Conservation (phyloP, 805 yeast genomes). For the Lachancea kluyveri region DNA sequence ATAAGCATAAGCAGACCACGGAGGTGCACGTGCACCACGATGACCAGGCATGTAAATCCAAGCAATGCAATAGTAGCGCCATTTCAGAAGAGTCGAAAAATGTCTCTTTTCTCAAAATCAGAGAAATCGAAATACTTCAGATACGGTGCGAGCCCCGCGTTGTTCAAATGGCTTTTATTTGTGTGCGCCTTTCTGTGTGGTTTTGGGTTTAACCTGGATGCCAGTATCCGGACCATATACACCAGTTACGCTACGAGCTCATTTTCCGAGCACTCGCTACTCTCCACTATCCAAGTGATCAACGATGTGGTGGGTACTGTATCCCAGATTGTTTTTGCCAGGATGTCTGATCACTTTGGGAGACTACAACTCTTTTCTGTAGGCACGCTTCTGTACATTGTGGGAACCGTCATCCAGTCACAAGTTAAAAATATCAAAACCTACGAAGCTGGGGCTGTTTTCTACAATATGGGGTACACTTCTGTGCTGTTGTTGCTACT, state of each 20-base stretch:
- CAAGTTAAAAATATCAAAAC: slow-evolving; percentile 51
- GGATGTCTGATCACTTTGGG: slow-evolving; percentile 63
- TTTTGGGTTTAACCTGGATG: too few species aligned
- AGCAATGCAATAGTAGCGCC: too few species aligned
- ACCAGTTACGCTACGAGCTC: slow-evolving; percentile 50
- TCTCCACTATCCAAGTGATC: slow-evolving; percentile 54
- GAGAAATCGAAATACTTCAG: too few species aligned
- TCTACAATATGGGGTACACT: slow-evolving; percentile 46
- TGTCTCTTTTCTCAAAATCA: too few species aligned
- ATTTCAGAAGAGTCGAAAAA: too few species aligned
- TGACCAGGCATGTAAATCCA: too few species aligned
- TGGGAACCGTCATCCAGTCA: slow-evolving; percentile 61
- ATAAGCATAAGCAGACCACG: too few species aligned
- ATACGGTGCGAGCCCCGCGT: too few species aligned
- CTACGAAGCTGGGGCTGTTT: slow-evolving; percentile 61
- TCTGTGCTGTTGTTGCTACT: slow-evolving; percentile 50
- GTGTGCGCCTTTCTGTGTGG: too few species aligned
- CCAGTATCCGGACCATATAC: too few species aligned
- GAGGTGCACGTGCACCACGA: too few species aligned
- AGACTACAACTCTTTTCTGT: slow-evolving; percentile 46
- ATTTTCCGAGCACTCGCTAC: slow-evolving; percentile 46
- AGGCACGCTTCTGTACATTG: slow-evolving; percentile 47
- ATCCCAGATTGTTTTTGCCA: slow-evolving; percentile 57
- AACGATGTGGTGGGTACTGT: slow-evolving; percentile 60
- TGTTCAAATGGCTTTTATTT: too few species aligned